phyloP scores from a whole-genome alignment of 169 alveolate genomes.

The Eimeria tenella region DNA sequence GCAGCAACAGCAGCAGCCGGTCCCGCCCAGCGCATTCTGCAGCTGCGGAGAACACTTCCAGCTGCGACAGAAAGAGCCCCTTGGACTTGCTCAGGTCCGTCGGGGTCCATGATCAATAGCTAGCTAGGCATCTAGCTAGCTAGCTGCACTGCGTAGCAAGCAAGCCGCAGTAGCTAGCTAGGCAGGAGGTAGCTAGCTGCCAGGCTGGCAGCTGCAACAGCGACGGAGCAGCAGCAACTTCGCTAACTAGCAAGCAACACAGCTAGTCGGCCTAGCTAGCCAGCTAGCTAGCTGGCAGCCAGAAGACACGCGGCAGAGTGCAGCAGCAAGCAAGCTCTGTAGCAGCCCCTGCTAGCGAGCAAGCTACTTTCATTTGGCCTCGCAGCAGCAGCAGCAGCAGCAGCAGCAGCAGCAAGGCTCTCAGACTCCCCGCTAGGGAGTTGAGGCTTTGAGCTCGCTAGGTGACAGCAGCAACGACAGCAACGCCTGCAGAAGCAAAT shows the following conservation, averaged over 20 bases:
- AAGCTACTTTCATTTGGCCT: no score
- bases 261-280: neutral
- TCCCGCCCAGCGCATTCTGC: neutral
- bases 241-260: neutral
- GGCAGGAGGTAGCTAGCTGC: neutral
- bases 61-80: neutral
- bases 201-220: neutral
- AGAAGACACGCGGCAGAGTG: no score
- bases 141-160: neutral
- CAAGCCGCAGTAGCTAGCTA: neutral
- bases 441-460: no score
- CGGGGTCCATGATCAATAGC: neutral
- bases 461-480: no score
- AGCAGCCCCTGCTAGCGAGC: no score
- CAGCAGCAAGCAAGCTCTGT: no score
- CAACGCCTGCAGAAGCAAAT: neutral
- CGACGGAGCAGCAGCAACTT: neutral
- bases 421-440: no score
- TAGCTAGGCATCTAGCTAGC: neutral
- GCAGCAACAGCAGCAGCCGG: neutral
- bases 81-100: neutral
- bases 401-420: neutral
- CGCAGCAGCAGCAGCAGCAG: constrained; percentile 30
- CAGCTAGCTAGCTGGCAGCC: neutral
- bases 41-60: neutral